A percentile compares a stretch with the other conserved stretches of the same genome.
phyloP scores from a whole-genome alignment of 495 filamentous ascomycete genomes.

The Hapsidospora chrysogenum region DNA sequence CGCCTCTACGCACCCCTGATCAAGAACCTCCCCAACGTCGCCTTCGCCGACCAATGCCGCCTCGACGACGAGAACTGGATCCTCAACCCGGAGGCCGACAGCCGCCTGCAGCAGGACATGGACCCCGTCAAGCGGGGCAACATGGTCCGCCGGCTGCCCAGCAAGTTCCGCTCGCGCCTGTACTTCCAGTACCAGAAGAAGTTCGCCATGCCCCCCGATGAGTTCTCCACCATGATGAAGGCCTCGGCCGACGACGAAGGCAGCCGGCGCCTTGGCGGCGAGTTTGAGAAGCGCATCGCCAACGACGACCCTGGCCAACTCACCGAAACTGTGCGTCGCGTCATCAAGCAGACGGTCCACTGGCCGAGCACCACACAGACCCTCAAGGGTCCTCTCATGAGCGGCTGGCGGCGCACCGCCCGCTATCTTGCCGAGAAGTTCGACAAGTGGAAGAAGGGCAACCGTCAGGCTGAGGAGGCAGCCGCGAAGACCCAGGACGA shows the following conservation, averaged over 20 bases:
- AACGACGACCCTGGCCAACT: slow-evolving; percentile 46
- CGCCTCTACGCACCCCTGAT: slow-evolving; percentile 80
- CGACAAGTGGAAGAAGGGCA: slow-evolving; percentile 44
- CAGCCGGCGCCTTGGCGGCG: slow-evolving; percentile 54
- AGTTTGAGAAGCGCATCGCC: slow-evolving; percentile 74
- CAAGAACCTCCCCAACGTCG: slow-evolving; percentile 73
- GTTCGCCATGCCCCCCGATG: slow-evolving; percentile 62
- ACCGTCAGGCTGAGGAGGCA: slow-evolving; percentile 1
- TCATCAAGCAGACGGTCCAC: slow-evolving; percentile 70
- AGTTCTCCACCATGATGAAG: slow-evolving; percentile 79
- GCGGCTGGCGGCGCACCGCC: slow-evolving; percentile 48
- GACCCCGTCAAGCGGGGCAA: slow-evolving; percentile 78
- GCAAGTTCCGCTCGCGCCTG: slow-evolving; percentile 68
- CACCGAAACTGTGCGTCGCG: slow-evolving; percentile 43
- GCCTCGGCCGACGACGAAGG: slow-evolving; percentile 51
- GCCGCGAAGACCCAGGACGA: not conserved
- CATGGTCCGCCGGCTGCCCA: slow-evolving; percentile 87
- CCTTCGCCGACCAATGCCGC: slow-evolving; percentile 24
- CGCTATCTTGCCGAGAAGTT: slow-evolving; percentile 76
- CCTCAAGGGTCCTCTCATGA: slow-evolving; percentile 63
- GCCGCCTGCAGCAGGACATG: slow-evolving; percentile 69
- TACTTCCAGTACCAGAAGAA: slow-evolving; percentile 92
- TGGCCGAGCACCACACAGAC: slow-evolving; percentile 85
- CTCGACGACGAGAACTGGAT: slow-evolving; percentile 53
- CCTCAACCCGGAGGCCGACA: slow-evolving; percentile 34